A percentile compares a stretch with the other conserved stretches of the same genome.
These are phyloP conservation scores for Psilocybe subaeruginosa DNA, from an alignment of 768 basidiomycete species.

Conservation along the genomic window DNA sequence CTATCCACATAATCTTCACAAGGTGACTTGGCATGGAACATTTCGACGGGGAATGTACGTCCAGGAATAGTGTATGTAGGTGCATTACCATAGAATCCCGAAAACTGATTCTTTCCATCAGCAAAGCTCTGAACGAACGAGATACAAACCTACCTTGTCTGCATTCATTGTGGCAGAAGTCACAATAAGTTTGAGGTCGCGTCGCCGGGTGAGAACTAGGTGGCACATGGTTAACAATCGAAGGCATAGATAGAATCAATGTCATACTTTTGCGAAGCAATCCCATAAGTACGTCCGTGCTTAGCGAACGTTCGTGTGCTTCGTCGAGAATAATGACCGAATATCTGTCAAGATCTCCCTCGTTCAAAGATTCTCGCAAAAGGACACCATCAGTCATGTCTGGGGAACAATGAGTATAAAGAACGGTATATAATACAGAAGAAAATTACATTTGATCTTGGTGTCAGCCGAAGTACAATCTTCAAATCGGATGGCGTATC, in stretches of 20 bases:
- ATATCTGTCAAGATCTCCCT: constrained; percentile 97
- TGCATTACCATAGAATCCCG: constrained; percentile 92
- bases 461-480: constrained; percentile 95
- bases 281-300: constrained; percentile 98
- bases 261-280: constrained; percentile 85
- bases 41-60: constrained; percentile 98
- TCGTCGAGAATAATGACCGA: constrained; percentile 98
- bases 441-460: constrained; percentile 87
- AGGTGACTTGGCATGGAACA: constrained; percentile 93
- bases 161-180: constrained; percentile 99
- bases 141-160: constrained; percentile 70
- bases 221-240: not conserved
- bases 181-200: constrained; percentile 95
- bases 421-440: not conserved
- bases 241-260: not conserved
- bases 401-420: constrained; percentile 30
- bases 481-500: constrained; percentile 98
- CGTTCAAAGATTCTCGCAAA: constrained; percentile 96
- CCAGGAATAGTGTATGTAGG: constrained; percentile 90
- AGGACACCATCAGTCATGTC: constrained; percentile 99
- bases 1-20: constrained; percentile 99
- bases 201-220: constrained; percentile 80
- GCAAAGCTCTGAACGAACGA: not conserved
- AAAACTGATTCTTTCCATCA: constrained; percentile 64
- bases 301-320: constrained; percentile 96